Evolutionary conservation across 352 stramenopile species (phyloP), one percentile per base, ranked within the genome.

Genomic region (Globisporangium sylvaticum): DNA sequence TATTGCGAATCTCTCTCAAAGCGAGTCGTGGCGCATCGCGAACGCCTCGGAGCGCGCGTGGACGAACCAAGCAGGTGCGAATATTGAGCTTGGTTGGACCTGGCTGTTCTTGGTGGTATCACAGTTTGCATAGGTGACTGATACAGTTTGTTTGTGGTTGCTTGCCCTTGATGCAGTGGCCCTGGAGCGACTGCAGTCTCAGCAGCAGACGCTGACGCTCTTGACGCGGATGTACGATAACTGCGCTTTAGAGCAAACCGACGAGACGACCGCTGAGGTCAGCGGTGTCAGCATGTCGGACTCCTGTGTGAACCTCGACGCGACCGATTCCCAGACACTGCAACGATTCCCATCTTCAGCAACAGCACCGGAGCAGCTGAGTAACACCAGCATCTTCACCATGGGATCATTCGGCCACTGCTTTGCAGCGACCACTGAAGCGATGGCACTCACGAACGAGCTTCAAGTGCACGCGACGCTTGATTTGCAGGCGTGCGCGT

Each of bases 401-500:
- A 22, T 18, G 20, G 20, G 12, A 7, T 50, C 46, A 12, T 65
- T 65, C 37, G 57, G 39, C 0, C 64, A 48, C 34, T 69, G 64
- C 34, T 64, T 69, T 14, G 32, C 12, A 34, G 52, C 10, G 10
- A 15, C n/a, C 25, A 4, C 22, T 48, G 4, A 48, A 20, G 12
- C 24, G 9, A n/a, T 34, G 8, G 15, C 14, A 8, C 32, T 25
- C 20, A 18, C 44, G n/a, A 48, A 20, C 3, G 22, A 55, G 12
- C 29, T 46, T 34, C 18, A 69, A 24, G 69, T 85, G 2, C 56
- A 25, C 9, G 71, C 63, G 18, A 50, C 90, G 22, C 67, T 89
- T 20, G 72, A 76, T 25, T 60, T 24, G 2, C 79, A 88, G 12
- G 59, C 73, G 4, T 92, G 84, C 56, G 72, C 76, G 24, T 69